Percentiles rank a stretch among this genome's conserved stretches.
Evolutionary conservation across 2,329 filamentous ascomycete species (phyloP).

Genomic region (Pezicula radicicola): DNA sequence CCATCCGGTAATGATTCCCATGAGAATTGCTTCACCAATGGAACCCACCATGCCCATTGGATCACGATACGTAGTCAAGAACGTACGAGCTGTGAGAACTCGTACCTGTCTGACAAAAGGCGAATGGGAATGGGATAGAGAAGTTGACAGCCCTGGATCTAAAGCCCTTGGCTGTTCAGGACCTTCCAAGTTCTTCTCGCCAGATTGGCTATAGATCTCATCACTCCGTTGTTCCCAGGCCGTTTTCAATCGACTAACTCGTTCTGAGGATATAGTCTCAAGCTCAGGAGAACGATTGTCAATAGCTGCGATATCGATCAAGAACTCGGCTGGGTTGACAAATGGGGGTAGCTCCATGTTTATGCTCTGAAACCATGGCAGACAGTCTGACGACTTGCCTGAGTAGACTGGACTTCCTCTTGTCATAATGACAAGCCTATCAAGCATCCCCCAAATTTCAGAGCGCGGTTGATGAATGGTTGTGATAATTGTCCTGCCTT

Average conservation of each 20-base stretch:
- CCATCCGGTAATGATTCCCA: slow-evolving; percentile 71
- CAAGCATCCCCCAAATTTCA: slow-evolving; percentile 77
- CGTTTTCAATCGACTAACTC: slow-evolving; percentile 58
- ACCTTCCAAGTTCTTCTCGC: slow-evolving; percentile 9
- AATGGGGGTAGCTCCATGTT: slow-evolving; percentile 65
- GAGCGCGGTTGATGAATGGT: slow-evolving; percentile 77
- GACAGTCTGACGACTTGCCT: slow-evolving; percentile 53
- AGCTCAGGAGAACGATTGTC: slow-evolving; percentile 68
- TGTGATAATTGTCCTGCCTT: slow-evolving; percentile 68
- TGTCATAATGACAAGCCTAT: slow-evolving; percentile 67
- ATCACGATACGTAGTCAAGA: slow-evolving; percentile 72
- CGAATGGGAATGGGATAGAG: slow-evolving; percentile 37
- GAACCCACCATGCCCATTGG: slow-evolving; percentile 72
- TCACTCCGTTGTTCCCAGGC: slow-evolving; percentile 50
- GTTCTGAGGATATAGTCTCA: slow-evolving; percentile 54
- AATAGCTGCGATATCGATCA: slow-evolving; percentile 72
- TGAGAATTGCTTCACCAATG: slow-evolving; percentile 64
- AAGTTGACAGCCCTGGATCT: no score
- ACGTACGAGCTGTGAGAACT: slow-evolving; percentile 66
- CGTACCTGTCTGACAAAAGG: slow-evolving; percentile 59
- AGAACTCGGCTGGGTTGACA: slow-evolving; percentile 74
- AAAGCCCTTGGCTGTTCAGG: not conserved
- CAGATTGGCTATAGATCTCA: slow-evolving; percentile 12
- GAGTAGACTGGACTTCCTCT: slow-evolving; percentile 67
- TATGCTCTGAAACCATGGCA: slow-evolving; percentile 60